phyloP scores from a whole-genome alignment of 169 alveolate species.

The Cryptosporidium baileyi region DNA sequence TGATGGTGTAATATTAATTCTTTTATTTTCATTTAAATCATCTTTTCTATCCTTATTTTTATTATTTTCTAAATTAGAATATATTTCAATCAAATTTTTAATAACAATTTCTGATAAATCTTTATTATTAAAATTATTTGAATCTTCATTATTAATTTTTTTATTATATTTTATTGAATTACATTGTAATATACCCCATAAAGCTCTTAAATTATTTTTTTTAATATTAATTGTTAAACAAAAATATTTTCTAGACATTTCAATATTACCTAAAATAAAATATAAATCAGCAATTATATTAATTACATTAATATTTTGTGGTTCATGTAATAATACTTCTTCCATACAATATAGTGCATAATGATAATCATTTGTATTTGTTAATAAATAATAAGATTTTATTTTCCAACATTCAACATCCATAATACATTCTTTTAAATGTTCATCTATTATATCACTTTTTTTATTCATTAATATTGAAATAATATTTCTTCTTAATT shows the following conservation, averaged over 20 bases:
- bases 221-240: constrained; percentile 16
- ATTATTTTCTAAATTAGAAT: background rate
- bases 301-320: constrained; percentile 36
- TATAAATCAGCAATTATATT: constrained; percentile 42
- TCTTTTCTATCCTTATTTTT: background rate
- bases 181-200: constrained; percentile 51
- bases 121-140: background rate
- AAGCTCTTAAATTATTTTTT: constrained; percentile 35
- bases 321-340: constrained; percentile 53
- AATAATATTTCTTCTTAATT: constrained; percentile 21
- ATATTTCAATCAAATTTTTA: constrained; percentile 13
- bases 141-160: background rate
- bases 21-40: background rate
- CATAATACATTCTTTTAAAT: constrained; percentile 30
- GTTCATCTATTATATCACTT: constrained; percentile 1
- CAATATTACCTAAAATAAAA: constrained; percentile 4
- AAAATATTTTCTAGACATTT: constrained; percentile 23
- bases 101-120: constrained; percentile 3
- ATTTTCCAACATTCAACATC: constrained; percentile 50
- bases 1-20: background rate
- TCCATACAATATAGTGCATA: constrained; percentile 44
- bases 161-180: background rate
- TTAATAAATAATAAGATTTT: constrained; percentile 19
- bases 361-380: background rate
- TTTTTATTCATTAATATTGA: background rate